phyloP scores from a whole-genome alignment of 345 rosid species.

The Citrus reticulata region DNA sequence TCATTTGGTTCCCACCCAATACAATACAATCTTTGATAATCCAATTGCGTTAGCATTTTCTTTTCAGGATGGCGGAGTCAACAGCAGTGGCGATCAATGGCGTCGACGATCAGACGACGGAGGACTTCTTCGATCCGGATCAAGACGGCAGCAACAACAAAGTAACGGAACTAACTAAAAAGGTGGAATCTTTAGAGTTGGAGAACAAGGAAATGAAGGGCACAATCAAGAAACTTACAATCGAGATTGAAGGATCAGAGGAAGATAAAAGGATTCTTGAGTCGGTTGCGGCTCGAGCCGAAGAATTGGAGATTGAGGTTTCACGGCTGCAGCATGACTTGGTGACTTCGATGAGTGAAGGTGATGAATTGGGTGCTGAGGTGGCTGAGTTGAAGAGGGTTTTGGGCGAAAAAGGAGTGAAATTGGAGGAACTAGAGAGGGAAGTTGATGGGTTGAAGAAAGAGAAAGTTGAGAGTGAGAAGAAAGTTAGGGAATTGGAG shows the following conservation, averaged over 20 bases:
- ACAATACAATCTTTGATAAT: background rate
- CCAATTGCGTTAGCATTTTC: background rate
- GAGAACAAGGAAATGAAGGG: conserved; percentile 49
- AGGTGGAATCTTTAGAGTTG: conserved; percentile 42
- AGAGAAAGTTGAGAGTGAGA: conserved; percentile 51
- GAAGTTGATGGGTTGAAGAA: conserved; percentile 56
- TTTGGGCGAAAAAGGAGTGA: conserved; percentile 39
- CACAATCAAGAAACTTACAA: conserved; percentile 38
- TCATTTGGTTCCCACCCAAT: background rate
- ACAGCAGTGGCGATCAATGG: conserved; percentile 27
- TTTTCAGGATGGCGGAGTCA: conserved; percentile 46
- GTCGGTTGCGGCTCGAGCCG: conserved; percentile 44
- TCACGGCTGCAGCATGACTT: conserved; percentile 64
- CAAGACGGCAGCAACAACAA: conserved; percentile 32
- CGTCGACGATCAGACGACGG: conserved; percentile 26
- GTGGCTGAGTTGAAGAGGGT: conserved; percentile 36
- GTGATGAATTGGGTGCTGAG: conserved; percentile 44
- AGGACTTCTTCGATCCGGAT: conserved; percentile 33
- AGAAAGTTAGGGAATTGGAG: conserved; percentile 66
- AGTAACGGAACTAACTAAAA: conserved; percentile 23
- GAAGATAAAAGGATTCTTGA: conserved; percentile 49
- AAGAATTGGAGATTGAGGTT: conserved; percentile 62
- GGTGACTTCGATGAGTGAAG: conserved; percentile 41
- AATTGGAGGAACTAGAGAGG: conserved; percentile 35
- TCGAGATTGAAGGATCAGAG: conserved; percentile 47